These are phyloP conservation scores for Acanthamoeba healyi DNA, from an alignment of 208 protist genomes.

Conservation along the genomic window DNA sequence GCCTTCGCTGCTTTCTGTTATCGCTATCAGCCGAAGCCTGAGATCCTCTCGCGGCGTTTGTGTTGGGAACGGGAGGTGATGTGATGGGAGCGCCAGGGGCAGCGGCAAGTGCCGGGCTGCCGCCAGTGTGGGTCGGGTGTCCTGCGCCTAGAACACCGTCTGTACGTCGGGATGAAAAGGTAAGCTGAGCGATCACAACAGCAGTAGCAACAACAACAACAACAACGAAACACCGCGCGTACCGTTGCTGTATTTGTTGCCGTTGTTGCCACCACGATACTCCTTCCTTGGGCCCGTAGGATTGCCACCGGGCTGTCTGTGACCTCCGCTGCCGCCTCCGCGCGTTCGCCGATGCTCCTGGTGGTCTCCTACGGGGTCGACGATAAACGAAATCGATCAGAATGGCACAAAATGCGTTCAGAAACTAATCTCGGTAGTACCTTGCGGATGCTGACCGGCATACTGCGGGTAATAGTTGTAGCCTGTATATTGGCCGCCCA, in stretches of 20 bases:
- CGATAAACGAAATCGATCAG: neutral
- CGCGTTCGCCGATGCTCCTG: neutral
- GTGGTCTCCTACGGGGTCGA: neutral
- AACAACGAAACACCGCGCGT: neutral
- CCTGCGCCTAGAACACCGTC: neutral
- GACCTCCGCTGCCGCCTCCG: neutral
- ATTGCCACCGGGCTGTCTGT: neutral
- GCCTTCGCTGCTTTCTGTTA: constrained; percentile 37
- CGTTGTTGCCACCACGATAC: neutral
- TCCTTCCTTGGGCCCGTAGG: neutral
- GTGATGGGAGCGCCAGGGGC: neutral
- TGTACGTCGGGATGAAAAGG: too few relatives aligned
- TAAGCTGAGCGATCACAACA: too few relatives aligned
- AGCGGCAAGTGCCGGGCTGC: neutral
- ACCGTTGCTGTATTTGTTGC: constrained; percentile 48
- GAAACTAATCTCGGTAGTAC: neutral
- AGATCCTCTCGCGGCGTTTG: neutral
- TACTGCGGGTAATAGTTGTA: constrained; percentile 34
- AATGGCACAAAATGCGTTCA: too few relatives aligned
- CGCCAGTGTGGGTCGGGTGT: neutral
- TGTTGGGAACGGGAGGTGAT: neutral
- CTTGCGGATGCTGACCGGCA: neutral
- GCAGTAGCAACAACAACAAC: too few relatives aligned
- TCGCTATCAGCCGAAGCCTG: neutral
- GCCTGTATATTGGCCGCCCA: neutral